Evolutionary conservation across 305 asterid species (phyloP).

Genomic region (Fraxinus sp.): DNA sequence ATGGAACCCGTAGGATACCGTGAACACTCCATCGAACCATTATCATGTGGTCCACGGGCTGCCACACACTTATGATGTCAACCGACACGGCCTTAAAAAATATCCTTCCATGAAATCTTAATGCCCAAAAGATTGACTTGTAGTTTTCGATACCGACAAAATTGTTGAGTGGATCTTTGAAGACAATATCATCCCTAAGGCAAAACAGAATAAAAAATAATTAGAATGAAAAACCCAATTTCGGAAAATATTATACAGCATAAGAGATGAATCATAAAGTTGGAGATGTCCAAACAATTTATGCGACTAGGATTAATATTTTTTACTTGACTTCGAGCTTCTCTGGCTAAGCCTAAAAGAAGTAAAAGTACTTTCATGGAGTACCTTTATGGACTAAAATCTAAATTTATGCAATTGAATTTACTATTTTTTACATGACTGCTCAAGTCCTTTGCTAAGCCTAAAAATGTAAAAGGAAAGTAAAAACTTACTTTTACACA

Average conservation of each 20-base stretch:
- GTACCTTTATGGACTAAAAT: not conserved
- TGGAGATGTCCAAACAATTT: not conserved
- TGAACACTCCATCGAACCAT: conserved; percentile 89
- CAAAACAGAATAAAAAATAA: conserved; percentile 12
- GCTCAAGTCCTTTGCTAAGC: not conserved
- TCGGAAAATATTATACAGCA: not conserved
- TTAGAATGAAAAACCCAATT: not conserved
- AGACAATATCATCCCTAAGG: conserved; percentile 81
- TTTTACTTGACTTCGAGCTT: not conserved
- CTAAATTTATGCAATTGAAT: not conserved
- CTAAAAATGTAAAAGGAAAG: not conserved
- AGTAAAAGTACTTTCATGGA: not conserved
- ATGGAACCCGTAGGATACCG: conserved; percentile 84
- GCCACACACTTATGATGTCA: conserved; percentile 88
- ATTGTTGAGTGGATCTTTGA: conserved; percentile 85
- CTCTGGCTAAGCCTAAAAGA: not conserved
- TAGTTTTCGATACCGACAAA: conserved; percentile 79
- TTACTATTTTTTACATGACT: not conserved
- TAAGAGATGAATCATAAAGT: not conserved
- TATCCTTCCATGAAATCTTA: conserved; percentile 76
- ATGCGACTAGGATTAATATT: not conserved
- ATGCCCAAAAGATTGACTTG: conserved; percentile 85
- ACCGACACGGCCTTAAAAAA: conserved; percentile 74
- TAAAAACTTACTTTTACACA: not conserved
- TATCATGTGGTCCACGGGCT: conserved; percentile 76